Evolutionary conservation across 371 early-diverging fungal species (phyloP), one percentile per base, ranked within the genome.

Genomic region (Circinella minor): DNA sequence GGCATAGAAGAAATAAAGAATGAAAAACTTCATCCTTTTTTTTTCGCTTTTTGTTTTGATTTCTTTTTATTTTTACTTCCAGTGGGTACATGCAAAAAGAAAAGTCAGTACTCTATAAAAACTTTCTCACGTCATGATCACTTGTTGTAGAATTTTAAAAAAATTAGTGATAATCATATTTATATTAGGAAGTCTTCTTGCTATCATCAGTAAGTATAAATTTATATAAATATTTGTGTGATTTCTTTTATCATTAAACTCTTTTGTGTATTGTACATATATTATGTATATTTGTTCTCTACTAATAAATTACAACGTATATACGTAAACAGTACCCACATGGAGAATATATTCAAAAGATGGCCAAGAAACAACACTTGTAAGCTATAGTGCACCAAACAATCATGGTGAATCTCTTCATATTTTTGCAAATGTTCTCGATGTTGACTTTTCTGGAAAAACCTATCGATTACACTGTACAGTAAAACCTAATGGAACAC

Each of bases 271-370:
- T 27, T 27, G 27, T 27, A 27, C 27, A 27, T 27, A 27, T 27
- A 27, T 27, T 27, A 27, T 27, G 27, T 27, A 2, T 27, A n/a
- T 15, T 14, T 17, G 51, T 10, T 4, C 15, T 3, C 47, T 47
- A 47, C 15, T 55, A 55, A 15, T 55, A 55, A 15, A 17, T 10
- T 55, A n/a, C 55, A 55, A 15, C 55, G 55, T 20, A 55, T 17
- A 55, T 55, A n/a, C n/a, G n/a, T n/a, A n/a, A 17, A n/a, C 20
- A 80, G 80, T 74, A 15, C 77, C 80, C 39, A 77, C 77, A 13
- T 79, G 80, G 80, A 75, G 73, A 60, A 48, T 79, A 11, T 79
- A 79, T 66, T 69, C 72, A 15, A 75, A 71, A 62, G 80, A 80
- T 36, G 77, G 77, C 61, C 72, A 65, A 38, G 68, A 62, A 18